These are phyloP conservation scores for Phalaenopsis hybrid DNA, from an alignment of 116 monocot genomes.

Conservation along the genomic window DNA sequence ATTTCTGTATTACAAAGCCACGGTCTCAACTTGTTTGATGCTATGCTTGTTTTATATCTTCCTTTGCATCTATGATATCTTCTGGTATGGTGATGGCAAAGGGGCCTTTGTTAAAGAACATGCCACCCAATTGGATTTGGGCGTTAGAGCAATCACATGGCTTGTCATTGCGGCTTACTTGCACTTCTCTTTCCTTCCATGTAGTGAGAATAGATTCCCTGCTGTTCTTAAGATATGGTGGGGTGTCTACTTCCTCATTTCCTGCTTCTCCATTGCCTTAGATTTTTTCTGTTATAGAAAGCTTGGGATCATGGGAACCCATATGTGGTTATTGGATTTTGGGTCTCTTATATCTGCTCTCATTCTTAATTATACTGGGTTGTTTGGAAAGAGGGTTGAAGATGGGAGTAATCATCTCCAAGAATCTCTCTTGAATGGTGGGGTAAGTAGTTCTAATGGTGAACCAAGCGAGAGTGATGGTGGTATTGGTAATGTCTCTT, in stretches of 20 bases:
- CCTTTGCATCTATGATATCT: slow-evolving; percentile 5
- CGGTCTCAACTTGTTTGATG: not conserved
- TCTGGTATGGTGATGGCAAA: not conserved
- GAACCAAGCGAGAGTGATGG: not conserved
- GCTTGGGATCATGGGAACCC: slow-evolving; percentile 14
- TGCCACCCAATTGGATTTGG: not conserved
- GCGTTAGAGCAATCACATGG: slow-evolving; percentile 28
- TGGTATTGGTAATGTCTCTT: slow-evolving; percentile 1
- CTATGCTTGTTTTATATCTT: slow-evolving; percentile 11
- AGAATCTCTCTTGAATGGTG: slow-evolving; percentile 22
- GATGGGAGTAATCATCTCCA: slow-evolving; percentile 2
- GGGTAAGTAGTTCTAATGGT: not conserved
- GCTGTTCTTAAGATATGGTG: slow-evolving; percentile 58
- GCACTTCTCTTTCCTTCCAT: slow-evolving; percentile 17
- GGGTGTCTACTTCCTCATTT: slow-evolving; percentile 41
- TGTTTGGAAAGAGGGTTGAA: not conserved
- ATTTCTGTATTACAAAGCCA: slow-evolving; percentile 1
- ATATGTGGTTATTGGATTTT: slow-evolving; percentile 45
- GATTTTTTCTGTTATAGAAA: slow-evolving; percentile 26
- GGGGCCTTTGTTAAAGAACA: not conserved
- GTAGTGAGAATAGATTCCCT: slow-evolving; percentile 34
- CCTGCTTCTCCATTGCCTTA: slow-evolving; percentile 29
- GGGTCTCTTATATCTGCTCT: slow-evolving; percentile 34
- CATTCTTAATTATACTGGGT: slow-evolving; percentile 28
- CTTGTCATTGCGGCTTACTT: slow-evolving; percentile 28